Evolutionary conservation across 805 yeast species (phyloP), one percentile per base, ranked within the genome.

Genomic region (Ogataea minuta): DNA sequence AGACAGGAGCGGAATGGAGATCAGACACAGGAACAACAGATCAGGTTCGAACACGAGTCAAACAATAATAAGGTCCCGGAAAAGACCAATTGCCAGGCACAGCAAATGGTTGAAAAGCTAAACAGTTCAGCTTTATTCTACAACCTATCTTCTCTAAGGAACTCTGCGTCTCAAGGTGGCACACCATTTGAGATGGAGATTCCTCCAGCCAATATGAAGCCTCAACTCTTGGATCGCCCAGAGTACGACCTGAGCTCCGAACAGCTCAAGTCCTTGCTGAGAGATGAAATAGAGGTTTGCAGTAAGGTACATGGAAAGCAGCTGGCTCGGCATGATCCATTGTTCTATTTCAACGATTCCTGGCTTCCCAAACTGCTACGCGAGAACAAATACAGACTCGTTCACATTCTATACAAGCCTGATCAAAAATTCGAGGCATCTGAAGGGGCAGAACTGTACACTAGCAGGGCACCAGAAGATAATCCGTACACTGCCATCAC

Each of bases 291-390:
- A 11, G 41, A 37, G 20, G 41, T 37, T 5, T 31, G 11, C n/a
- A 5, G 8, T n/a, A 25, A 27, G 26, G 23, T 9, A 3, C 13
- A 11, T 10, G 33, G 24, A 11, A 9, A 13, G 15, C 26, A 20
- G n/a, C 28, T 37, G 4, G 12, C 12, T 15, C 12, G 12, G 11
- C 13, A 11, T n/a, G 41, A 36, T 13, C 40, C 43, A 3, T 9
- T 34, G 23, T 43, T 33, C 26, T 43, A 31, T 21, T 36, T 41
- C 28, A 41, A 41, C 29, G 45, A 41, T 26, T 19, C 11, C n/a
- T 41, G 45, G 45, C 37, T 41, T 6, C 14, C 40, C 14, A 42
- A 28, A 16, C 27, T 42, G n/a, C 39, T 42, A 9, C 31, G 32
- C 14, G 39, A 34, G 23, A 23, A 23, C 10, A 37, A 37, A 26